Percentiles rank a stretch among this genome's conserved stretches.
Evolutionary conservation across 148 eudicot species (phyloP).

Genomic region (Rhododendron ferrugineum): DNA sequence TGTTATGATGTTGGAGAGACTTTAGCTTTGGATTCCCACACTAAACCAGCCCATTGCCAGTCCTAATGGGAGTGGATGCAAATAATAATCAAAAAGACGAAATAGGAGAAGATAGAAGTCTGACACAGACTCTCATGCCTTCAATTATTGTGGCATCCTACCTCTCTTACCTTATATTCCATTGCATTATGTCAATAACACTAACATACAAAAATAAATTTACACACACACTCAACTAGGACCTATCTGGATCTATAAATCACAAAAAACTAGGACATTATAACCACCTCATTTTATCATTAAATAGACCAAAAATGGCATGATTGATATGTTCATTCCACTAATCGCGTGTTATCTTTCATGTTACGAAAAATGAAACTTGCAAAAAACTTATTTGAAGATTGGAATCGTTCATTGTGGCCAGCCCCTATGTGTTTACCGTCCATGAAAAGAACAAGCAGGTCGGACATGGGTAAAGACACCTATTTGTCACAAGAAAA

Average conservation of each 20-base stretch:
- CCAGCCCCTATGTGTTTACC: not conserved
- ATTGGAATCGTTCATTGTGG: not conserved
- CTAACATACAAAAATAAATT: not conserved
- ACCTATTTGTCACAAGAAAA: not conserved
- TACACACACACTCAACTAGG: not conserved
- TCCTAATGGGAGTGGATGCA: slow-evolving; percentile 4
- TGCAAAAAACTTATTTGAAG: not conserved
- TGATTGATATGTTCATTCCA: not conserved
- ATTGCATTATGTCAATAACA: not conserved
- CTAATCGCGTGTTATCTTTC: not conserved
- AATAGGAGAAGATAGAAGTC: slow-evolving; percentile 1
- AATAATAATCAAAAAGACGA: not conserved
- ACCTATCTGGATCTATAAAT: not conserved
- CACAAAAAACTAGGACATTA: not conserved
- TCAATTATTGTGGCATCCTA: slow-evolving; percentile 9
- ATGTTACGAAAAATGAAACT: not conserved
- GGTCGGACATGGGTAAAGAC: not conserved
- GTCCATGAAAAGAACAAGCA: not conserved
- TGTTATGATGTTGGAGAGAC: not conserved
- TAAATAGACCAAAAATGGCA: not conserved
- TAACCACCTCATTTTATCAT: not conserved
- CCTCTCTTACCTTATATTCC: not conserved
- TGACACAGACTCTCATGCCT: slow-evolving; percentile 11
- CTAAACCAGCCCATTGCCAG: not conserved
- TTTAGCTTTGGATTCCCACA: slow-evolving; percentile 5